Evolutionary conservation across 441 rosid species (phyloP), one percentile per base, ranked within the genome.

Genomic region (Euphorbia neoarborescens): DNA sequence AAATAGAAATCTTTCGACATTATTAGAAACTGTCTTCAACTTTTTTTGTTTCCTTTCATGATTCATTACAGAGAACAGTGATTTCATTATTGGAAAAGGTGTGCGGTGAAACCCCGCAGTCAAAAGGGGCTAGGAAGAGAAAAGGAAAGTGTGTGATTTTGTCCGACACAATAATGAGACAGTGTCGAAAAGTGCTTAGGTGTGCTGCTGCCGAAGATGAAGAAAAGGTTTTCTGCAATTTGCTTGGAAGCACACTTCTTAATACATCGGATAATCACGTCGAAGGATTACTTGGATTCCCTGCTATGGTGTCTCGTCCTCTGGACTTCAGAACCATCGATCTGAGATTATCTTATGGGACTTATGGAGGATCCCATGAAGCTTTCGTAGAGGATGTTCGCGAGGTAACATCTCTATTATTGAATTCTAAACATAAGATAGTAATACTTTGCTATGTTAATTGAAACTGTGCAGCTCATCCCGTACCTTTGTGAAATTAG

Each of bases 341-440:
- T 77, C 71, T 83, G 42, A 81, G 87, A 75, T 73, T 86, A 78
- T 78, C 84, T 68, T 73, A 70, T 79, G 88, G 88, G 70, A 87
- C 84, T 24, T 86, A 86, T 75, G 75, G 86, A 65, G 88, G 83
- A 75, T 83, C 87, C 24, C 84, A 79, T 65, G 87, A 84, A 83
- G 84, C 88, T 71, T 86, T 86, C 70, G 57, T 83, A 22, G 90
- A 86, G 73, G 90, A 86, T 81, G 88, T 86, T 73, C 83, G 83
- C 20, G 90, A 84, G 88, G 90, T 86, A 75, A 42, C 57, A 46
- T 27, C 62, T 64, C 38, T 51, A 60, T 42, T 65, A 13, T 37
- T 11, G 54, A 53, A 40, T 53, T 57, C 32, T 51, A 56, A 32
- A 19, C 6, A 60, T 25, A 25, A 60, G 24, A 28, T 37, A 42